phyloP scores from a whole-genome alignment of 2,329 filamentous ascomycete genomes.

The Colletotrichum sp. region DNA sequence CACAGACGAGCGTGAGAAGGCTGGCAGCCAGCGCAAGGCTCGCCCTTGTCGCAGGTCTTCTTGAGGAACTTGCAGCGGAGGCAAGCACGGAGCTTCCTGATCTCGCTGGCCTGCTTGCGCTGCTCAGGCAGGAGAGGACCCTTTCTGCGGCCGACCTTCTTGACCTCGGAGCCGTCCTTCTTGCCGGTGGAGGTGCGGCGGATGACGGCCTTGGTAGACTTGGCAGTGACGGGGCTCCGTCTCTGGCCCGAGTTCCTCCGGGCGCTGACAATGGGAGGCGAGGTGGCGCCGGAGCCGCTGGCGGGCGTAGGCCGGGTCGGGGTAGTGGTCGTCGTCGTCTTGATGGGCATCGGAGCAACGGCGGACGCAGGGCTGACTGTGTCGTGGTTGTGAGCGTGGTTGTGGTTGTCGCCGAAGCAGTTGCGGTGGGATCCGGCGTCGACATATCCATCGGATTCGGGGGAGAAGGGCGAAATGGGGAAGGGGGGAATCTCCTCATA shows the following conservation, averaged over 20 bases:
- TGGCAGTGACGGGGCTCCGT: conserved; percentile 75
- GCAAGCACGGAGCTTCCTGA: conserved; percentile 91
- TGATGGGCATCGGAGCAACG: conserved; percentile 72
- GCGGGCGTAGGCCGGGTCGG: conserved; percentile 64
- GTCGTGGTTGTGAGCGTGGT: conserved; percentile 43
- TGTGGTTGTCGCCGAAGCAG: conserved; percentile 62
- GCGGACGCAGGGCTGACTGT: conserved; percentile 71
- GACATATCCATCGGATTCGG: conserved; percentile 75
- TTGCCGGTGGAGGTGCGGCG: conserved; percentile 79
- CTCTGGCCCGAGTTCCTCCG: conserved; percentile 73
- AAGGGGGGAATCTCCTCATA: conserved; percentile 79
- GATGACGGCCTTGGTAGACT: conserved; percentile 83
- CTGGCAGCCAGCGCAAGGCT: conserved; percentile 94
- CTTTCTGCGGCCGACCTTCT: conserved; percentile 89
- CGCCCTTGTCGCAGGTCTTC: conserved; percentile 98
- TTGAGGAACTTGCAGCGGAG: conserved; percentile 98
- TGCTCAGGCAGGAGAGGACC: conserved; percentile 92
- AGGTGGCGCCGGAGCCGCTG: conserved; percentile 63
- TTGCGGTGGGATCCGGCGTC: conserved; percentile 66
- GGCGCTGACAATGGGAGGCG: conserved; percentile 63
- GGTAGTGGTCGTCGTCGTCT: conserved; percentile 61
- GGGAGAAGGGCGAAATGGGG: conserved; percentile 80
- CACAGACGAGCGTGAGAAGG: conserved; percentile 93
- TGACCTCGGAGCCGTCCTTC: conserved; percentile 80
- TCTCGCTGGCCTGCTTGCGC: conserved; percentile 95